Evolutionary conservation across 768 basidiomycete species (phyloP).

Genomic region (Megacollybia marginata): DNA sequence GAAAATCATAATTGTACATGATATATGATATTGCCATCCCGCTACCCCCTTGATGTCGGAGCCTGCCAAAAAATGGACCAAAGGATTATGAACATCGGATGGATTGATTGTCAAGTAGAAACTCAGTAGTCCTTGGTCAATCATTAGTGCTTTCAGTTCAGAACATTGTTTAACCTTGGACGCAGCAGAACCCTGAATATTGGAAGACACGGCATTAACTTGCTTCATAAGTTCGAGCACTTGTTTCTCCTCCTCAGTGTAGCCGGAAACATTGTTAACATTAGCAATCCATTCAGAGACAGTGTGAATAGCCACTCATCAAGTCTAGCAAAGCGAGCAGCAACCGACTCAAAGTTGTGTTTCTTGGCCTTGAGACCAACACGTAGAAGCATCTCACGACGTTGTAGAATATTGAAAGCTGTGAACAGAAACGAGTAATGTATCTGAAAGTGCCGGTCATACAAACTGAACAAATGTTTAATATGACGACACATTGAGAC

Average conservation of each 20-base stretch:
- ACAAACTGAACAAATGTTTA: slow-evolving; percentile 12
- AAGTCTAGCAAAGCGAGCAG: slow-evolving; percentile 6
- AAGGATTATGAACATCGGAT: too few species aligned
- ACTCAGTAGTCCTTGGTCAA: too few species aligned
- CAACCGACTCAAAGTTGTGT: slow-evolving; percentile 8
- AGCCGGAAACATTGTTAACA: slow-evolving; percentile 5
- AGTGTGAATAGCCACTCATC: slow-evolving; percentile 6
- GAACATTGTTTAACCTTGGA: slow-evolving; percentile 11
- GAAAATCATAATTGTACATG: too few species aligned
- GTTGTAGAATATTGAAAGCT: slow-evolving; percentile 22
- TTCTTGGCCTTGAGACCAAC: slow-evolving; percentile 14
- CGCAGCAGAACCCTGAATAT: slow-evolving; percentile 10
- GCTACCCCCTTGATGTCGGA: too few species aligned
- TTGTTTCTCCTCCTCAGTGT: slow-evolving; percentile 9
- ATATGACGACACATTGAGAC: slow-evolving; percentile 15
- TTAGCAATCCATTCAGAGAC: slow-evolving; percentile 7
- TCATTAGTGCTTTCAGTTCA: slow-evolving; percentile 6
- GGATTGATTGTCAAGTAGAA: too few species aligned
- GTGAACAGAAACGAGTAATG: slow-evolving; percentile 22
- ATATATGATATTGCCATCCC: too few species aligned
- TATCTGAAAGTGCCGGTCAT: slow-evolving; percentile 14
- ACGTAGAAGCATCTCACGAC: slow-evolving; percentile 10
- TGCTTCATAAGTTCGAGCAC: slow-evolving; percentile 7
- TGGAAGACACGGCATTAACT: background rate
- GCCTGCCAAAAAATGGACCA: slow-evolving; percentile 19